Evolutionary conservation across 768 basidiomycete species (phyloP), one percentile per base, ranked within the genome.

Genomic region (Tylopilus plumbeoviolaceoides): DNA sequence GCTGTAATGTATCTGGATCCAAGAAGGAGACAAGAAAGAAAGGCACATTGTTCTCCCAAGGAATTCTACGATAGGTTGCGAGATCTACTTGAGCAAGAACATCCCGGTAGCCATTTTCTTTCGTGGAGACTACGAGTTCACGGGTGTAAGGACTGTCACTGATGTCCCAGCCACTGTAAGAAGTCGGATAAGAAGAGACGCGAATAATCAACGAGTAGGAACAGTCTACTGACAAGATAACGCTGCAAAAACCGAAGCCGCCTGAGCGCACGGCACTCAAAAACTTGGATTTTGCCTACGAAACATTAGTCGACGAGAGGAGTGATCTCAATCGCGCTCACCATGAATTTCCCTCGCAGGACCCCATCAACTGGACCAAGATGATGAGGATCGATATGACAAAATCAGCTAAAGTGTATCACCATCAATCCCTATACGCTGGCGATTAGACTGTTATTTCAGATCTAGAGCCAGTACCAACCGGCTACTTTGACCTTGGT

Each of bases 401-500:
- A 49, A 15, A 28, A 48, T 33, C 21, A 52, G 30, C 11, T 48
- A 31, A 48, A 51, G 35, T 21, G 40, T 59, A 72, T 63, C 66
- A 90, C 89, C 89, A 65, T 91, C 89, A 50, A 91, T 76, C 15
- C 81, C 80, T 81, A 58, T 18, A 39, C 5, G 21, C 48, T 45
- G 41, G 38, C 31, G 51, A 57, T 23, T 48, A 33, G 38, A 31
- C 7, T n/a, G 18, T 30, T n/a, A 39, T 39, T 47, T 51, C 33
- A 46, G 27, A 52, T 33, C 28, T 15, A 39, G 42, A 44, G 23
- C 42, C 4, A 21, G 20, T 33, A 71, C 83, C 56, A 47, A 91
- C 94, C 94, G 48, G 92, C 95, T 28, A 98, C 90, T 73, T 97
- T 95, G 63, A 98, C 83, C 71, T 95, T 97, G 64, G 72, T 80